Percentiles rank a stretch among this genome's conserved stretches.
These are phyloP conservation scores for Rhamnella rubrinervis DNA, from an alignment of 331 rosid species.

Conservation along the genomic window DNA sequence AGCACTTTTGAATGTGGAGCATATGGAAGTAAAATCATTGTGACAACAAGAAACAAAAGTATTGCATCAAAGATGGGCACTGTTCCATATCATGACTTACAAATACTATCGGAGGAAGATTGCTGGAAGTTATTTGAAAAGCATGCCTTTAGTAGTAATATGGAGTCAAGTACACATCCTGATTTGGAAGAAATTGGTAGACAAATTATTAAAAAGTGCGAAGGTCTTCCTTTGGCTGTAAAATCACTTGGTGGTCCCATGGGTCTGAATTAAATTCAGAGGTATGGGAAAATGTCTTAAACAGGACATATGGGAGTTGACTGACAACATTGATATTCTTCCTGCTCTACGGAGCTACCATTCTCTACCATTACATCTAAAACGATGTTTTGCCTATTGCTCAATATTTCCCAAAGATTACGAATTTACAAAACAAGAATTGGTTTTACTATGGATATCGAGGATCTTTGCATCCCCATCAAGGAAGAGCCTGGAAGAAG, in stretches of 20 bases:
- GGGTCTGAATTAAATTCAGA: background rate
- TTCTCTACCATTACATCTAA: no score
- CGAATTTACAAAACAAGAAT: no score
- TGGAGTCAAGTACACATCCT: background rate
- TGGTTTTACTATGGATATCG: no score
- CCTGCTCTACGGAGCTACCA: no score
- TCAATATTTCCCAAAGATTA: no score
- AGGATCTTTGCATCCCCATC: no score
- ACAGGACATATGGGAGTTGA: no score
- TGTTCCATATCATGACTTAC: background rate
- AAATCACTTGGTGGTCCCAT: conserved; percentile 33
- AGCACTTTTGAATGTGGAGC: background rate
- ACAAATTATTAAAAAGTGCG: conserved; percentile 26
- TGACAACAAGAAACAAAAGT: conserved; percentile 6
- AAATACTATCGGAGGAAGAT: conserved; percentile 24
- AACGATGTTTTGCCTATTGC: no score
- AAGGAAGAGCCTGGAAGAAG: background rate
- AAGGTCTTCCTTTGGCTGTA: conserved; percentile 36
- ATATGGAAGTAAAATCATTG: conserved; percentile 26
- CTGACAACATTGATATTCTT: no score
- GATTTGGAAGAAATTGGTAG: conserved; percentile 20
- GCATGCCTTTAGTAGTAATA: conserved; percentile 7
- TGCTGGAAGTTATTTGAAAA: conserved; percentile 31
- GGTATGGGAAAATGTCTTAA: no score
- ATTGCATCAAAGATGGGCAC: conserved; percentile 13